Evolutionary conservation across 768 basidiomycete species (phyloP).

Genomic region (Boletus edulis): DNA sequence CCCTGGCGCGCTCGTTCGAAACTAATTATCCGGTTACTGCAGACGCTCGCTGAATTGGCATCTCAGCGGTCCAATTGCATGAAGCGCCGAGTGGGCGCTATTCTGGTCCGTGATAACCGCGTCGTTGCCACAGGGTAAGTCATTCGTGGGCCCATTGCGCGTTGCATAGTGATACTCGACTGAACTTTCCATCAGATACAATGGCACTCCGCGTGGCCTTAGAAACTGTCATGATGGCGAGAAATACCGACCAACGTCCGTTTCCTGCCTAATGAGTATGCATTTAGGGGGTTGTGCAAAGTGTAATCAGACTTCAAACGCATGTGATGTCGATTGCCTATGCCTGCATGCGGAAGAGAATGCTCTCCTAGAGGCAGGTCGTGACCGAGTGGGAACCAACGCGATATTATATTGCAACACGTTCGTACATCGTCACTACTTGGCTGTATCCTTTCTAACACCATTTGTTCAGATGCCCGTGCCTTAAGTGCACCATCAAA

Average conservation of each 20-base stretch:
- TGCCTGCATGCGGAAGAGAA: constrained; percentile 99
- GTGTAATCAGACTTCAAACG: constrained; percentile 60
- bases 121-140: constrained; percentile 76
- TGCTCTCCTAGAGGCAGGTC: constrained; percentile 89
- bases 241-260: background rate
- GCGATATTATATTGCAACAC: constrained; percentile 98
- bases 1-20: background rate
- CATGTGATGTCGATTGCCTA: constrained; percentile 70
- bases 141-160: background rate
- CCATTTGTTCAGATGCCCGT: constrained; percentile 74
- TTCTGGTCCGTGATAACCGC: constrained; percentile 82
- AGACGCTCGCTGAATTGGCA: constrained; percentile 89
- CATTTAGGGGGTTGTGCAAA: constrained; percentile 85
- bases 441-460: background rate
- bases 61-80: constrained; percentile 93
- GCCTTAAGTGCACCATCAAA: constrained; percentile 94
- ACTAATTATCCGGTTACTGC: constrained; percentile 5
- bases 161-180: background rate
- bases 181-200: constrained; percentile 59
- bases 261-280: constrained; percentile 43
- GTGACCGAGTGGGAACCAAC: constrained; percentile 80
- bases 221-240: constrained; percentile 67
- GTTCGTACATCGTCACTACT: constrained; percentile 44
- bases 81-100: constrained; percentile 94
- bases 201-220: constrained; percentile 91